A percentile compares a stretch with the other conserved stretches of the same genome.
Conservation (phyloP, 108 stramenopile genomes). For the Schizochytrium sp. region DNA sequence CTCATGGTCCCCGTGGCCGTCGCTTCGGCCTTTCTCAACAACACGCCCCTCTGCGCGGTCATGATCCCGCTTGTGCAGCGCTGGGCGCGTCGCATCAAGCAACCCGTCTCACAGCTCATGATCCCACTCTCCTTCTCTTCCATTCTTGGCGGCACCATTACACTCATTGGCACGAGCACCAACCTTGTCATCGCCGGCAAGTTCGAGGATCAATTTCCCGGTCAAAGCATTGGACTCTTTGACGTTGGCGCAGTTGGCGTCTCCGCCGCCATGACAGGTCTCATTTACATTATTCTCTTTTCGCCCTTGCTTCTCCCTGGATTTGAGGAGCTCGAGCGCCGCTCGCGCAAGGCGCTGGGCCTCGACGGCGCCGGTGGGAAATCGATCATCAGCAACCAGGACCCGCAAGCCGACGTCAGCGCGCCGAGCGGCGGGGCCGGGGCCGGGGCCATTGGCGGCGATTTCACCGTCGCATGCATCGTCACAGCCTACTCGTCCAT, state of each 20-base stretch:
- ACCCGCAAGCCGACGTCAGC: not conserved
- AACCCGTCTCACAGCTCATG: conserved; percentile 27
- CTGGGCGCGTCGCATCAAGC: conserved; percentile 22
- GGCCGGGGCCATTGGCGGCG: not conserved
- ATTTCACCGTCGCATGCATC: conserved; percentile 5
- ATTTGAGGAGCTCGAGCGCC: not conserved
- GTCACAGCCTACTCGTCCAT: not conserved
- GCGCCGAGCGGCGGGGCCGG: not conserved
- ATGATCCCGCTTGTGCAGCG: conserved; percentile 31
- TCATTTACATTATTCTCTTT: conserved; percentile 17
- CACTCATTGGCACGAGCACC: conserved; percentile 28
- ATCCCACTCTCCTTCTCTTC: conserved; percentile 27
- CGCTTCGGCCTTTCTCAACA: conserved; percentile 28
- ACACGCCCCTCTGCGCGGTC: conserved; percentile 28
- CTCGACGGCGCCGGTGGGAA: not conserved
- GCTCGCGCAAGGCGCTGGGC: not conserved
- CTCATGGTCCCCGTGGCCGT: conserved; percentile 13
- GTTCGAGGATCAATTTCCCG: conserved; percentile 15
- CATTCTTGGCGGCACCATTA: conserved; percentile 24
- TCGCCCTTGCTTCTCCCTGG: not conserved
- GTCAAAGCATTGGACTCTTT: conserved; percentile 4
- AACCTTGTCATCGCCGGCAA: conserved; percentile 30
- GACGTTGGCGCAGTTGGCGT: conserved; percentile 10
- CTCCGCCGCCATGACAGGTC: not conserved
- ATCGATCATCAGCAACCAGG: not conserved